These are phyloP conservation scores for Kodamaea sagamina DNA, from an alignment of 805 yeast species.

Conservation along the genomic window DNA sequence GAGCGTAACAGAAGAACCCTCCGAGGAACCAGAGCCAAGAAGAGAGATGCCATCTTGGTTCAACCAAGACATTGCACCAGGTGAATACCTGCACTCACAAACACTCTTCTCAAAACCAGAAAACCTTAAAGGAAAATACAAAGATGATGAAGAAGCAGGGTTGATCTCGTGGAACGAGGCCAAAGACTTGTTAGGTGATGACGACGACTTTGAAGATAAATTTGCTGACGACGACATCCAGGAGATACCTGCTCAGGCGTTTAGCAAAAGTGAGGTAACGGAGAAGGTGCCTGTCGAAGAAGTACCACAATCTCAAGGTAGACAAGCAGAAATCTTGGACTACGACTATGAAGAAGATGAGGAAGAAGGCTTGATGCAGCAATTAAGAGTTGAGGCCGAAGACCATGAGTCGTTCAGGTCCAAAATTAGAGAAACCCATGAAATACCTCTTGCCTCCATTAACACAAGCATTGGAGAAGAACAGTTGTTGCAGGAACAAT, in stretches of 20 bases:
- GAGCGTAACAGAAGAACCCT: neutral
- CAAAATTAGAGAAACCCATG: slow-evolving; percentile 25
- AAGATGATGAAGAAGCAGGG: slow-evolving; percentile 50
- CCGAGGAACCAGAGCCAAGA: slow-evolving; percentile 1
- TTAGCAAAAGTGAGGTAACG: neutral
- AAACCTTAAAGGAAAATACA: slow-evolving; percentile 13
- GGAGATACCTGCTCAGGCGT: slow-evolving; percentile 11
- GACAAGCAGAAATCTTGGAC: slow-evolving; percentile 39
- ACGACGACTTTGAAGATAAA: slow-evolving; percentile 10
- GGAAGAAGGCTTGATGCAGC: slow-evolving; percentile 64
- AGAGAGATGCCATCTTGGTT: slow-evolving; percentile 30
- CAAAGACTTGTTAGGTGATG: slow-evolving; percentile 25
- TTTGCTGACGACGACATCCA: slow-evolving; percentile 12
- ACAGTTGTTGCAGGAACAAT: slow-evolving; percentile 56
- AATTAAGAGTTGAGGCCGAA: slow-evolving; percentile 66
- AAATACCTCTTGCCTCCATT: slow-evolving; percentile 20
- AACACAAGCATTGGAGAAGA: slow-evolving; percentile 47
- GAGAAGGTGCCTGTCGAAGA: neutral
- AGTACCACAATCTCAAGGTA: neutral
- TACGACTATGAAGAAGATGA: slow-evolving; percentile 79
- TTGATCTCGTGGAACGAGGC: slow-evolving; percentile 55
- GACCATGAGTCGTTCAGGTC: slow-evolving; percentile 67
- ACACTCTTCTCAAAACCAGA: slow-evolving; percentile 10
- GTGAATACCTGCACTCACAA: neutral
- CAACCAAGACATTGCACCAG: slow-evolving; percentile 13